Conservation (phyloP, 129 eudicot species). For the Gnaphalium uliginosum region DNA sequence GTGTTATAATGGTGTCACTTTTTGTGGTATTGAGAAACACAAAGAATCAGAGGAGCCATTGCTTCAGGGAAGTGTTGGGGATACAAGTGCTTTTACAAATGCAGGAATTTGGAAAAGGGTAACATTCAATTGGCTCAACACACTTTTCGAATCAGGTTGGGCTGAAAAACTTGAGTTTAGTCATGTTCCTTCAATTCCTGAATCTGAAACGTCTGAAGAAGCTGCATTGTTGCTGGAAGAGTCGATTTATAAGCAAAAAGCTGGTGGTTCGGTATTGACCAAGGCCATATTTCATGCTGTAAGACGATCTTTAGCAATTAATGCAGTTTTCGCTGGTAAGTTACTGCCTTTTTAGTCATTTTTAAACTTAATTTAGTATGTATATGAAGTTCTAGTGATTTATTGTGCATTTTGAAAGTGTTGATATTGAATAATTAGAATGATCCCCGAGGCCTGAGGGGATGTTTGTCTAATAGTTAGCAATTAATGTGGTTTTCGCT, state of each 20-base stretch:
- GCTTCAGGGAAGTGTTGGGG: slow-evolving; percentile 36
- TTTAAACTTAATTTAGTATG: background rate
- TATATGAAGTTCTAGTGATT: background rate
- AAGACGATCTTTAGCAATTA: slow-evolving; percentile 55
- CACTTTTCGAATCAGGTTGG: slow-evolving; percentile 68
- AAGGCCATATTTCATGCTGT: slow-evolving; percentile 52
- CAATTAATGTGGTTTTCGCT: too few relatives aligned
- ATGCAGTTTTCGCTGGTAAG: slow-evolving; percentile 86
- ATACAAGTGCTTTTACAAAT: slow-evolving; percentile 42
- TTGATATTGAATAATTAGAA: too few relatives aligned
- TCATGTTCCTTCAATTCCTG: slow-evolving; percentile 73
- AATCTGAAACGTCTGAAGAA: slow-evolving; percentile 66
- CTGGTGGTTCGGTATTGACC: slow-evolving; percentile 42
- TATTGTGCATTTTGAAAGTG: too few relatives aligned
- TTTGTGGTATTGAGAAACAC: slow-evolving; percentile 13
- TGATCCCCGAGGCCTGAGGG: too few relatives aligned
- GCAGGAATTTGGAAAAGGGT: slow-evolving; percentile 71
- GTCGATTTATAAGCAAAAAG: slow-evolving; percentile 60
- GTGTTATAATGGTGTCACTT: slow-evolving; percentile 46
- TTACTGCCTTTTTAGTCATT: background rate
- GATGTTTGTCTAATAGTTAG: too few relatives aligned
- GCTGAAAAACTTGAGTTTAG: slow-evolving; percentile 48
- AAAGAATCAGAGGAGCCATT: slow-evolving; percentile 48
- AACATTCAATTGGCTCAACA: slow-evolving; percentile 80
- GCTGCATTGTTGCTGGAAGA: slow-evolving; percentile 67